Conservation (phyloP, 2,329 filamentous ascomycete species). For the Aspergillus latus region DNA sequence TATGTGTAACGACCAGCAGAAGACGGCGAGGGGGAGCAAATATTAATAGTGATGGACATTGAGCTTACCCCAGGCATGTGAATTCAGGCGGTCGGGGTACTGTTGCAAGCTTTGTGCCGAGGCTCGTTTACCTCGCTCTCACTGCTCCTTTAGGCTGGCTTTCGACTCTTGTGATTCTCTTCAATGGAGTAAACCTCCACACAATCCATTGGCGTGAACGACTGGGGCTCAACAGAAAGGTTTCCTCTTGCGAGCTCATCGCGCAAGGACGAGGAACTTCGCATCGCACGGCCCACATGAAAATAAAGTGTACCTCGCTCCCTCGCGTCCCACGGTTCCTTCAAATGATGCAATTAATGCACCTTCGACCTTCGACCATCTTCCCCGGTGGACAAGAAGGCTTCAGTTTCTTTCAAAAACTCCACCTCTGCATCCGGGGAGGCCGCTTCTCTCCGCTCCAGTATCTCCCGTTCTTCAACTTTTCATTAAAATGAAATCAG, state of each 20-base stretch:
- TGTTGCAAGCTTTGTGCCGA: constrained; percentile 16
- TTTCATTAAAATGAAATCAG: no score
- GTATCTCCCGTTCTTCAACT: no score
- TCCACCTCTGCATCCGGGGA: no score
- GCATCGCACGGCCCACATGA: neutral
- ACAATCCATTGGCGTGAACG: neutral
- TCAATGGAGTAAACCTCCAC: neutral
- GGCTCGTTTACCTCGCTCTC: constrained; percentile 10
- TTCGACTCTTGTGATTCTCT: neutral
- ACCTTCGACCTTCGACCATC: neutral
- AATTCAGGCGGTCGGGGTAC: constrained; percentile 19
- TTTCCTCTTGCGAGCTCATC: constrained; percentile 1
- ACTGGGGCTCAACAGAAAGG: neutral
- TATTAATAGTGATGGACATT: constrained; percentile 25
- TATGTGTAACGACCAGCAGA: constrained; percentile 11
- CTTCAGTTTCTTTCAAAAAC: no score
- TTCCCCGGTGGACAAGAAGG: no score
- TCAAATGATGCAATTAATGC: neutral
- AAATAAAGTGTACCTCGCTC: neutral
- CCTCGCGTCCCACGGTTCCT: neutral
- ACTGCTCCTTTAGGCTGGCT: neutral
- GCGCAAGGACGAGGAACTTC: no score
- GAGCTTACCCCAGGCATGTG: constrained; percentile 27
- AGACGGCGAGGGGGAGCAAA: constrained; percentile 13
- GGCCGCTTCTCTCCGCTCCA: no score